Evolutionary conservation across 768 basidiomycete species (phyloP), one percentile per base, ranked within the genome.

Genomic region (Phaeotremella fagi): DNA sequence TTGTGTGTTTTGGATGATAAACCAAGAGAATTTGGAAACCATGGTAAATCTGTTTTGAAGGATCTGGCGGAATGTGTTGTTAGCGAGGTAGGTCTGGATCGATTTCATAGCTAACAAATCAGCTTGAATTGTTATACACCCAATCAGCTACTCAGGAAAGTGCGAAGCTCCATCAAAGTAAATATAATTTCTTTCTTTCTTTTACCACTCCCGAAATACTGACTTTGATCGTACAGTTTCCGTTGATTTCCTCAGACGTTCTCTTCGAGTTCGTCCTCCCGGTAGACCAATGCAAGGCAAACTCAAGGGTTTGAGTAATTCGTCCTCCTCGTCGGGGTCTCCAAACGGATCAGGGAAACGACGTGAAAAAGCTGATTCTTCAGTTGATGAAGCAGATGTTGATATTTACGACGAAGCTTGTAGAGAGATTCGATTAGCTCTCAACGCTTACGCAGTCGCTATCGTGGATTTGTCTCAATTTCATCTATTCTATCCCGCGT

Each of bases 191-290:
- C 12, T n/a, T n/a, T 25, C n/a, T 26, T 9, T 6, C 18, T 16
- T 25, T 11, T 2, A 16, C 31, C 2, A 9, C 26, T 24, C n/a
- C 33, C 50, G 35, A 22, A 22, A 45, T 14, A 11, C 36, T 48
- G 42, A 36, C 55, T 23, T 14, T n/a, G 11, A n/a, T 35, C 22
- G 12, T 18, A 25, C 45, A 67, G 70, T 69, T 14, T 69, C 72
- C 9, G 72, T 73, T 20, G 66, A 73, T 25, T 73, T 73, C 50
- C 54, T 71, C 3, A 64, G 72, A n/a, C 63, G 67, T 9, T 69
- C 69, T 0, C 46, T 73, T 31, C 62, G 70, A 48, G 57, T 59
- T 22, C 60, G 67, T 33, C 69, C 67, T 2, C 50, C 41, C 7
- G 64, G 61, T 27, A 48, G 54, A n/a, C 55, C 60, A 11, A 56